These are phyloP conservation scores for Eudorina sp. DNA, from an alignment of 139 green algal species.

Conservation along the genomic window DNA sequence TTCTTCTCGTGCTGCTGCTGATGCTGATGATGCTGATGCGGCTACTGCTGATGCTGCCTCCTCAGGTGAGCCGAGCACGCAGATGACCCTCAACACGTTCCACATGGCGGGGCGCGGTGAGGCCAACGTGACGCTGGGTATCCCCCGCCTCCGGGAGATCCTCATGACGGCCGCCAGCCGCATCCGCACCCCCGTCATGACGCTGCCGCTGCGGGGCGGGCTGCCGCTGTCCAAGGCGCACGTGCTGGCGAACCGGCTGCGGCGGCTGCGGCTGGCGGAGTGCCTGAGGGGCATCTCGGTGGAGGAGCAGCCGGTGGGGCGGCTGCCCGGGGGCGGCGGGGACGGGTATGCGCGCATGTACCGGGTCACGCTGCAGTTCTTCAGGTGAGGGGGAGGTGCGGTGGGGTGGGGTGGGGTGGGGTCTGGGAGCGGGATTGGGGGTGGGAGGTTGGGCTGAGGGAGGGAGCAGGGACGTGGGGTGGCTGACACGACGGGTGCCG, in stretches of 20 bases:
- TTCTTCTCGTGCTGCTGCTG: too few relatives aligned
- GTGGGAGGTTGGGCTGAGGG: too few relatives aligned
- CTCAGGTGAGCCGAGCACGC: slow-evolving; percentile 87
- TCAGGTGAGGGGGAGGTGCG: slow-evolving; percentile 23
- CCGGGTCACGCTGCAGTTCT: slow-evolving; percentile 68
- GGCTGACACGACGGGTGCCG: too few relatives aligned
- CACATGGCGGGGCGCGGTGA: slow-evolving; percentile 95
- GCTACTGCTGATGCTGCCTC: not conserved
- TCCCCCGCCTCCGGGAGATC: slow-evolving; percentile 96
- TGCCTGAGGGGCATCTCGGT: slow-evolving; percentile 76
- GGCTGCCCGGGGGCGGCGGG: slow-evolving; percentile 6
- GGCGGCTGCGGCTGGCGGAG: slow-evolving; percentile 88
- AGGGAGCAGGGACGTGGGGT: too few relatives aligned
- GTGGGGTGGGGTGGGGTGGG: too few relatives aligned
- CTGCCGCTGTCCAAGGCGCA: slow-evolving; percentile 53
- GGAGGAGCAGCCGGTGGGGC: slow-evolving; percentile 70
- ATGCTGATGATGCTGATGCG: too few relatives aligned
- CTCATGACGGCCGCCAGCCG: slow-evolving; percentile 93
- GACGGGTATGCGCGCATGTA: slow-evolving; percentile 63
- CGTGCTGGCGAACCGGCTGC: slow-evolving; percentile 81
- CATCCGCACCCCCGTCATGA: slow-evolving; percentile 97
- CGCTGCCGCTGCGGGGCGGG: slow-evolving; percentile 78
- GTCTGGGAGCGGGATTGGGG: too few relatives aligned
- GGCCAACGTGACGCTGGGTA: slow-evolving; percentile 98
- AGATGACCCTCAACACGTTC: slow-evolving; percentile 98